Evolutionary conservation across 1,284 basidiomycete genomes (phyloP).

Genomic region (Puccinia horiana): DNA sequence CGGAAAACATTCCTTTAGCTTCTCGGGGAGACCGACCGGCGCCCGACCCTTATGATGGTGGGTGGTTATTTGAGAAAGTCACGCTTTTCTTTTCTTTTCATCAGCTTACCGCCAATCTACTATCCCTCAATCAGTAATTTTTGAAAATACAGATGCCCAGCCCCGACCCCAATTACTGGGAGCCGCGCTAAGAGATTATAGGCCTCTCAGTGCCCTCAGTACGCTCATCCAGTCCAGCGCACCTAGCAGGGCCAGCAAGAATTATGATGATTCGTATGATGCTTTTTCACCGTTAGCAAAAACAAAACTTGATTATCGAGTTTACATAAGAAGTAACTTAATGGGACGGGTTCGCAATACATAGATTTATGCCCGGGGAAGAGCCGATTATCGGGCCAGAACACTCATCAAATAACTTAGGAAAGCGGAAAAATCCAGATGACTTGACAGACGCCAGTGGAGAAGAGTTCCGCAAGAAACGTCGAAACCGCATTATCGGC

Average conservation of each 20-base stretch:
- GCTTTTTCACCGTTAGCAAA: conserved; percentile 1
- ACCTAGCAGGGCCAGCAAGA: not conserved
- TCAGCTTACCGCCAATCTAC: not conserved
- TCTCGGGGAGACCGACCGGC: not conserved
- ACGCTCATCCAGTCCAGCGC: conserved; percentile 7
- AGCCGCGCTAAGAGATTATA: conserved; percentile 30
- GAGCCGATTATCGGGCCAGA: not conserved
- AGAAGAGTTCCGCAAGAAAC: conserved; percentile 4
- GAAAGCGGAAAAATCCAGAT: not conserved
- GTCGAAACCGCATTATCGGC: conserved; percentile 12
- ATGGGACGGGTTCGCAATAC: not conserved
- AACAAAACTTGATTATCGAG: not conserved
- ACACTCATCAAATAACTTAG: not conserved
- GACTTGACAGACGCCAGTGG: not conserved
- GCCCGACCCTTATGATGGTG: conserved; percentile 10
- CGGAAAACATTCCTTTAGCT: conserved; percentile 12
- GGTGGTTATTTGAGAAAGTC: not conserved
- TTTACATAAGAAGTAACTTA: not conserved
- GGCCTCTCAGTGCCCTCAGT: conserved; percentile 44
- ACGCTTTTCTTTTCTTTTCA: not conserved
- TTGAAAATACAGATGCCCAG: not conserved
- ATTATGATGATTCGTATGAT: conserved; percentile 9
- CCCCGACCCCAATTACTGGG: conserved; percentile 15
- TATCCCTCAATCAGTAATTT: conserved; percentile 9
- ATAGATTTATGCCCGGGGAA: not conserved